A percentile compares a stretch with the other conserved stretches of the same genome.
phyloP scores from a whole-genome alignment of 2,329 filamentous ascomycete species.

The Alternaria longipes region DNA sequence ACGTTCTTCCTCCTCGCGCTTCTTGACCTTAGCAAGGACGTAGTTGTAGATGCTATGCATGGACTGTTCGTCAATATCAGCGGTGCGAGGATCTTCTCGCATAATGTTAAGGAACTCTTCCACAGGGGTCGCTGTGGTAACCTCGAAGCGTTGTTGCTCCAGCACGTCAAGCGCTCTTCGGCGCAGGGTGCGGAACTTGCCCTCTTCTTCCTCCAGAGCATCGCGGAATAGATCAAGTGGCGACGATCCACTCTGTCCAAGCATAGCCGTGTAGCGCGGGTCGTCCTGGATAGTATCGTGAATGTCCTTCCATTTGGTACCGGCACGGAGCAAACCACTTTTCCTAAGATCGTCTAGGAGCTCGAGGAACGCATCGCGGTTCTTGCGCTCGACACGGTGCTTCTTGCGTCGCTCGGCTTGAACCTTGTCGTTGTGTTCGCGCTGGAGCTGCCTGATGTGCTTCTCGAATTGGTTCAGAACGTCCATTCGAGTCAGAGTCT shows the following conservation, averaged over 20 bases:
- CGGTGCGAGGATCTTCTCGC: constrained; percentile 85
- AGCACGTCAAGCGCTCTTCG: constrained; percentile 89
- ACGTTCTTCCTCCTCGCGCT: constrained; percentile 84
- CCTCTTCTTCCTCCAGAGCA: constrained; percentile 90
- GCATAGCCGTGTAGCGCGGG: constrained; percentile 81
- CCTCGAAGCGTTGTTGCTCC: constrained; percentile 92
- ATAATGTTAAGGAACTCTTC: constrained; percentile 87
- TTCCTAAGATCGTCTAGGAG: constrained; percentile 78
- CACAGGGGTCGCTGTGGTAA: constrained; percentile 84
- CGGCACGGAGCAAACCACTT: constrained; percentile 85
- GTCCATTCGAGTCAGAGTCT: constrained; percentile 85
- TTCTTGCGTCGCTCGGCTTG: constrained; percentile 87
- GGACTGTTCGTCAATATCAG: constrained; percentile 82
- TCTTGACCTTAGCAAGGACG: constrained; percentile 84
- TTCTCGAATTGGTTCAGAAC: constrained; percentile 92
- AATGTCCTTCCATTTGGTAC: constrained; percentile 88
- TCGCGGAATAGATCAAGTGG: constrained; percentile 97
- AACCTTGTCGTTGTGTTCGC: constrained; percentile 87
- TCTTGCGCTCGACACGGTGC: constrained; percentile 82
- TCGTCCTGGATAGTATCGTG: constrained; percentile 79
- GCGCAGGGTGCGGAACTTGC: constrained; percentile 78
- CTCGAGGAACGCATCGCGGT: constrained; percentile 79
- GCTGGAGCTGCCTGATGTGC: constrained; percentile 92
- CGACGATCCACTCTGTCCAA: constrained; percentile 83
- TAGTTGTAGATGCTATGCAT: constrained; percentile 85